Evolutionary conservation across 169 alveolate species (phyloP), one percentile per base, ranked within the genome.

Genomic region (Plasmodium coatneyi): DNA sequence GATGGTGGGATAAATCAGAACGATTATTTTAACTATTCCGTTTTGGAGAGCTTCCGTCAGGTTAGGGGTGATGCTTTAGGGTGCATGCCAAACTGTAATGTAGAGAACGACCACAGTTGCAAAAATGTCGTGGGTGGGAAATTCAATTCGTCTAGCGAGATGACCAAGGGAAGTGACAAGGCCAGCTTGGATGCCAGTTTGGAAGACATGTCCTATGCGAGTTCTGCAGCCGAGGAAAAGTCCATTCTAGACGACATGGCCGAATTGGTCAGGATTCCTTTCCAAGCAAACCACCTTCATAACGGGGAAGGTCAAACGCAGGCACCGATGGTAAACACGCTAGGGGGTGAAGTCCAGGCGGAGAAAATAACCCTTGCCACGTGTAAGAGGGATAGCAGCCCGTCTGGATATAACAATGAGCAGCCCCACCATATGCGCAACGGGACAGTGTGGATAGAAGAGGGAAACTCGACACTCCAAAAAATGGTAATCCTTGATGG

Each of bases 401-500:
- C 52, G 16, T 43, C 16, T 43, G 10, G 12, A 43, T 0, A 10
- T 43, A 9, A 43, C 12, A 14, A 43, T 10, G 52, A 0, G 52
- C 4, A 43, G 52, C 52, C 52, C 1, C 52, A 7, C 52, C 16
- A 43, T 43, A 43, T 43, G 52, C 16, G 7, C 52, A 43, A 34
- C 74, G 34, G 30, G 34, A n/a, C 19, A 19, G 22, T 52, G 78
- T 22, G 34, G 39, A 81, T 19, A 43, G 71, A 41, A 36, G 34
- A 46, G 32, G 32, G 36, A 4, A 72, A 74, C 41, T 25, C 54
- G 3, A 3, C 34, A 6, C 25, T 32, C 12, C 74, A 74, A 34
- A 84, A 74, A 30, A 76, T 84, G 5, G 52, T 84, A 41, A 46
- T 84, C 43, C 16, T 84, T 32, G 92, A 84, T 76, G 92, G 92